phyloP scores from a whole-genome alignment of 148 eudicot genomes.

The Diospyros kaki region DNA sequence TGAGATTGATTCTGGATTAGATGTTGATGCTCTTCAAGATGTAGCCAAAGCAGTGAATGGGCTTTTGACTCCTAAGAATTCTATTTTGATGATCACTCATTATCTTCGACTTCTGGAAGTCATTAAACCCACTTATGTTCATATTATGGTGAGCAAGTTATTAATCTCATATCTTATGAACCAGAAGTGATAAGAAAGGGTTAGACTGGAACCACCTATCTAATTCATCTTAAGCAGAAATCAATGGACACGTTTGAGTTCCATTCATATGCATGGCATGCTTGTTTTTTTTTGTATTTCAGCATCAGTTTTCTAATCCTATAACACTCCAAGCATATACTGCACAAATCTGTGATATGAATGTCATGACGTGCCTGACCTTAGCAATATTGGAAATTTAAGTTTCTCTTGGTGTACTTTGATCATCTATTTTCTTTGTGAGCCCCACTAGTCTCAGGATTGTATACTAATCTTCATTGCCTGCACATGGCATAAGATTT shows the following conservation, averaged over 20 bases:
- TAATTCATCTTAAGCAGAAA: background rate
- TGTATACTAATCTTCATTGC: background rate
- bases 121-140: slow-evolving; percentile 75
- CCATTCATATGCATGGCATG: background rate
- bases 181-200: background rate
- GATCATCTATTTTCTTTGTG: background rate
- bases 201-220: background rate
- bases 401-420: background rate
- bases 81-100: slow-evolving; percentile 95
- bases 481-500: background rate
- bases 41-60: slow-evolving; percentile 88
- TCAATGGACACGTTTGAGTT: background rate
- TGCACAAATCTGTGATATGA: background rate
- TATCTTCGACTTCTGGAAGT: slow-evolving; percentile 80
- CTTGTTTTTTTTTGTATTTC: background rate
- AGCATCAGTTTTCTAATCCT: background rate
- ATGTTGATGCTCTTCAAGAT: slow-evolving; percentile 96
- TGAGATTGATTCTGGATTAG: slow-evolving; percentile 96
- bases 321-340: background rate
- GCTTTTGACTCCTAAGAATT: slow-evolving; percentile 64
- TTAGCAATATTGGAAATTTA: background rate
- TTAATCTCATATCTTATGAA: background rate
- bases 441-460: background rate
- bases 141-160: slow-evolving; percentile 68
- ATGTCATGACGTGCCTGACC: background rate